Percentiles rank a stretch among this genome's conserved stretches.
These are phyloP conservation scores for Suhomyces wounanorum DNA, from an alignment of 1,139 yeast species.

Conservation along the genomic window DNA sequence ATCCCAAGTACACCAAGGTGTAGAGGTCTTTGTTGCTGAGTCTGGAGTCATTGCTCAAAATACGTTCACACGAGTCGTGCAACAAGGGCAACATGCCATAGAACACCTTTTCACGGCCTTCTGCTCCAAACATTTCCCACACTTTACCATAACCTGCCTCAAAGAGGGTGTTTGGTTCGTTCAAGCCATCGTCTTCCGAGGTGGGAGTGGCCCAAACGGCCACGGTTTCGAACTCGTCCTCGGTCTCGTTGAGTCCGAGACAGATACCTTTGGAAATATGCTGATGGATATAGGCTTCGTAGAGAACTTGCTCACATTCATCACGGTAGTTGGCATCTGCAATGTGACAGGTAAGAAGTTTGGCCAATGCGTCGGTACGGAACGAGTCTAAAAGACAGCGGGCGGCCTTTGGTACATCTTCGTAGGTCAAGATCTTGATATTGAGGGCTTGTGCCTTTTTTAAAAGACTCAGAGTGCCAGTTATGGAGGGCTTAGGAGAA, in stretches of 20 bases:
- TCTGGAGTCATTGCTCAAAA: constrained; percentile 33
- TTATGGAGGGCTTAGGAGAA: constrained; percentile 1
- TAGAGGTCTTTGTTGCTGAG: constrained; percentile 45
- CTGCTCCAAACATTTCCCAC: constrained; percentile 52
- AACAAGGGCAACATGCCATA: constrained; percentile 58
- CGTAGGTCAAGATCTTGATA: constrained; percentile 34
- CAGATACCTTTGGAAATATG: constrained; percentile 60
- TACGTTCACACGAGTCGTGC: constrained; percentile 51
- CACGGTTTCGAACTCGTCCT: constrained; percentile 59
- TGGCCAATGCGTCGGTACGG: constrained; percentile 53
- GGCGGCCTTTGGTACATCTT: constrained; percentile 58
- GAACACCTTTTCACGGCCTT: constrained; percentile 57
- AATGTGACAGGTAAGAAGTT: constrained; percentile 48
- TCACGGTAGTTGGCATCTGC: constrained; percentile 36
- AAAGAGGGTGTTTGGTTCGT: constrained; percentile 51
- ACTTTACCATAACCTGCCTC: constrained; percentile 59
- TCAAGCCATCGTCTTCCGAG: constrained; percentile 44
- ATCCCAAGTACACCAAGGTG: constrained; percentile 65
- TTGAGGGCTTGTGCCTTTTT: constrained; percentile 11
- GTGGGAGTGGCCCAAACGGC: constrained; percentile 64
- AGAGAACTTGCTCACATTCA: constrained; percentile 48
- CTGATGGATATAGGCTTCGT: constrained; percentile 58
- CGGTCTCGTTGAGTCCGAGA: constrained; percentile 47
- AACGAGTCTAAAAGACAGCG: constrained; percentile 54
- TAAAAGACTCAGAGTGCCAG: constrained; percentile 1